Base-by-base conservation (phyloP, 2,329 filamentous ascomycete genomes). In the Lasiodiplodia sp. region DNA sequence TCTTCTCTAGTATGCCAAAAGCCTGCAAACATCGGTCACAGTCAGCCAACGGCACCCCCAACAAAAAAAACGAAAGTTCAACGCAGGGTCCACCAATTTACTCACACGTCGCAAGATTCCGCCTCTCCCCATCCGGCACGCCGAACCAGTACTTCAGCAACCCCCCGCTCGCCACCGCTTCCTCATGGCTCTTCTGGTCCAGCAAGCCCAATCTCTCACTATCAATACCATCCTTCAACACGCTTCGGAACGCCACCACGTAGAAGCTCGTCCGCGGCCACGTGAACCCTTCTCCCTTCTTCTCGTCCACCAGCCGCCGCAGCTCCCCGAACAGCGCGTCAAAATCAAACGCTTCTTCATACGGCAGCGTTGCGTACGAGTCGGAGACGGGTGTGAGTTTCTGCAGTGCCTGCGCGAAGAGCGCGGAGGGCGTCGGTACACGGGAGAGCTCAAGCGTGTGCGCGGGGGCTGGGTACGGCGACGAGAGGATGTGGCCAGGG, bases 131-230 rank as follows among this genome's bases (percentile, higher is more conserved):
- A 80, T 96, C 89, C 23, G 91, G 90, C 40, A 82, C 84, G 2
- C 93, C 93, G 78, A 96, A 97, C 93, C 94, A 97, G 80, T 97
- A 97, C 79, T 97, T 97, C 76, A 97, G 81, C 76, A 97, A 87
- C 0, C 93, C 93, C 6, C 94, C 94, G 74, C 89, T 92, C 49
- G 86, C 86, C 21, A 90, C 90, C 14, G 94, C 94, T 78, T 97
- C 94, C 28, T 87, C 85, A 78, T 97, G 94, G 7, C 92, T 92
- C 69, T 88, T 88, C 75, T 90, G 89, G 79, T 97, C 94, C 38
- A 97, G 85, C 31, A 85, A 84, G 51, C 89, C 89, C 49, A 97
- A 85, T 69, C 91, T 85, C 12, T 87, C 86, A 69, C 88, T 88
- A 71, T 93, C 88, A 1, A 90, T 91, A 14, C 84, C 86, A 2